Base-by-base conservation (phyloP, 352 stramenopile genomes). In the Globisporangium solare region DNA sequence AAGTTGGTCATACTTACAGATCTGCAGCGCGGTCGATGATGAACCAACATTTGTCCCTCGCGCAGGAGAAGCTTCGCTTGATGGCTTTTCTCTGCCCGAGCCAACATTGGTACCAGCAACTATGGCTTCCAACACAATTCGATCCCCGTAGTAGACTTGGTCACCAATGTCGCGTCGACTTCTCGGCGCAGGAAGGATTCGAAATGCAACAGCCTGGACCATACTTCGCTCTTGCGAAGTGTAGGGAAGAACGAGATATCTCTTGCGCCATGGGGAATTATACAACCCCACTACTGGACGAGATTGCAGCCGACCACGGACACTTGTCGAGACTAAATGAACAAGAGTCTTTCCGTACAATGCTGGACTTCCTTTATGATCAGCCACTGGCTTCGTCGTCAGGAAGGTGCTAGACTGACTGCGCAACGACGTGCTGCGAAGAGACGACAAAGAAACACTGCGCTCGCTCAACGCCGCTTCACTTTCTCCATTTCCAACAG, bases 1-100 rank as follows among this genome's bases (percentile, higher is more conserved):
- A 32, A 94, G 67, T 50, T 89, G 81, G 39, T 92, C 84, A 42
- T 92, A 94, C 60, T 92, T 92, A 56, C 68, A 76, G 22, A 92
- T 84, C 15, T 60, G 18, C 35, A 62, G 40, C n/a, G 51, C 20
- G 21, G 41, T 53, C 47, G 32, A 39, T 48, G 32, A 45, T 31
- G 22, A 64, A 39, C 15, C 35, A 22, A 20, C 54, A 39, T 20
- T 67, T 27, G 73, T 51, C 14, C 54, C 31, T 35, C 48, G 54
- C 6, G 46, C 51, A 13, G 58, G 58, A 18, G 58, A 64, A 10
- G 51, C 48, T 15, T 67, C 59, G 5, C 40, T 52, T 31, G 12
- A 14, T 5, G 60, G 35, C 21, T 51, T 49, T 15, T 43, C 47
- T 35, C 14, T 18, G 0, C 15, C 32, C 3, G 20, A 46, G n/a